Base-by-base conservation (phyloP, 169 alveolate genomes). In the Cryptosporidium xiaoi region DNA sequence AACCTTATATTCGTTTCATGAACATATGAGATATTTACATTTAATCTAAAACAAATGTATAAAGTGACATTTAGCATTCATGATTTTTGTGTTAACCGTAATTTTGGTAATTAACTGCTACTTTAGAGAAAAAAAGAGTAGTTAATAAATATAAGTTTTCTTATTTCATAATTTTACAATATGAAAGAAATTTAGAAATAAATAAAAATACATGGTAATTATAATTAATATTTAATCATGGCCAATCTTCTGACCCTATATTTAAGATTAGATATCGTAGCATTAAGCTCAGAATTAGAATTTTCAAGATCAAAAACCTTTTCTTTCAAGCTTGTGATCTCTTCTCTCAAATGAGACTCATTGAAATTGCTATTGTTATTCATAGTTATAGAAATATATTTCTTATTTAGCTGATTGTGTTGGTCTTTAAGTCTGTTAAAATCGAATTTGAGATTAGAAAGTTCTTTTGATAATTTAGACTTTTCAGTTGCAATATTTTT, bases 401-500 rank as follows among this genome's bases (percentile, higher is more conserved):
- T 56, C 34, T 77, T 77, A 20, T 77, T 77, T 24, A 77, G 51
- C 0, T 77, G 65, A 50, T 77, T 77, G 36, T 77, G 46, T 36
- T 77, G 77, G 8, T 60, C 62, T 16, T 62, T 56, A 2, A 77
- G 71, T 51, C 31, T 55, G 10, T 77, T 71, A 50, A 62, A 62
- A 16, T 77, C 87, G 16, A 27, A 31, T 31, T 44, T 62, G 1
- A 62, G 18, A n/a, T 33, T 24, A 40, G 50, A 40, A 18, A 24
- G 40, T 8, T 77, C 71, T 60, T 33, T 77, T 1, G 64, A 56
- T 3, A 77, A 27, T 66, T 60, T 62, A 6, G 77, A 77, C 48
- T 77, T 77, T 60, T 77, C 87, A 10, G 87, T 20, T 56, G 51
- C 58, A n/a, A 77, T 27, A 46, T 48, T 50, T 60, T 77, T 71